A percentile compares a stretch with the other conserved stretches of the same genome.
Evolutionary conservation across 225 moss, liverwort and hornwort species (phyloP).

Genomic region (Sphagnum contortum): DNA sequence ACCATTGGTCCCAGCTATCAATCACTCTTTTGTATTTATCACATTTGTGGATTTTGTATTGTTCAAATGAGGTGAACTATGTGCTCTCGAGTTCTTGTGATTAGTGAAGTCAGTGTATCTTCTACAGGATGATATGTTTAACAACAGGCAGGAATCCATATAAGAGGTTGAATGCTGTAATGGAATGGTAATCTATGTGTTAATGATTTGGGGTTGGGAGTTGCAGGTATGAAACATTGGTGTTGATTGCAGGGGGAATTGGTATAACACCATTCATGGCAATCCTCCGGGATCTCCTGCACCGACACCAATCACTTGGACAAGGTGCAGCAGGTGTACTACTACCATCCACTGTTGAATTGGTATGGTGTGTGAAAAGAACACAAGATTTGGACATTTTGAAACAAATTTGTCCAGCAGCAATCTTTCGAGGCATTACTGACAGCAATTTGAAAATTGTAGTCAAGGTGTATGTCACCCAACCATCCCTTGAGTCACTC

Average conservation of each 20-base stretch:
- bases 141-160: not conserved
- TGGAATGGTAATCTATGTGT: not conserved
- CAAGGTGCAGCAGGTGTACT: conserved; percentile 8
- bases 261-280: conserved; percentile 56
- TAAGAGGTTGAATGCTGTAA: too few relatives aligned
- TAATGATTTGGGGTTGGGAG: not conserved
- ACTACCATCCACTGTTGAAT: conserved; percentile 22
- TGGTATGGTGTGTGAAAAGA: conserved; percentile 37
- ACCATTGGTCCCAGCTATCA: too few relatives aligned
- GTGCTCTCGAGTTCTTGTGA: too few relatives aligned
- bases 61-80: too few relatives aligned
- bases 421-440: conserved; percentile 12
- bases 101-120: too few relatives aligned
- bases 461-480: conserved; percentile 27
- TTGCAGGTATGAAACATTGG: conserved; percentile 14
- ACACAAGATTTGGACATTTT: conserved; percentile 25
- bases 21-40: not conserved
- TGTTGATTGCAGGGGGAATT: conserved; percentile 28
- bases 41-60: not conserved
- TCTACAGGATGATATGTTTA: too few relatives aligned
- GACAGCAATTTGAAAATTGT: conserved; percentile 20
- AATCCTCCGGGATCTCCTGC: conserved; percentile 30
- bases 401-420: conserved; percentile 15
- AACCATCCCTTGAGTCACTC: conserved; percentile 14
- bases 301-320: conserved; percentile 15